Conservation (phyloP, 345 rosid genomes). For the Passiflora organensis region DNA sequence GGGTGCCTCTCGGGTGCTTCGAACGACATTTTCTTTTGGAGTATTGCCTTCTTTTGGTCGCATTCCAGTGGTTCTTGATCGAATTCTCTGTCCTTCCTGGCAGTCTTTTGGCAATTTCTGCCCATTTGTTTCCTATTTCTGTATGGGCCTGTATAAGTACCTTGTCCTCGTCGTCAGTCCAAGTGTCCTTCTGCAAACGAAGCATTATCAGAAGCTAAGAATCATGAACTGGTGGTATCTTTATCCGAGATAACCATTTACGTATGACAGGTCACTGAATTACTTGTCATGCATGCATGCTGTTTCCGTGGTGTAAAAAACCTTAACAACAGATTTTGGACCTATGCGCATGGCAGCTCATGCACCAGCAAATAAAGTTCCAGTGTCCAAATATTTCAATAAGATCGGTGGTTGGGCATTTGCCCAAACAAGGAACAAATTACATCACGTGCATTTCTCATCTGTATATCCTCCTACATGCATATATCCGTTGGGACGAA, state of each 20-base stretch:
- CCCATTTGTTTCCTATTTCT: constrained; percentile 98
- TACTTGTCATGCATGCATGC: constrained; percentile 10
- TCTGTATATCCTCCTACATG: no score
- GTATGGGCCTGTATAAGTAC: constrained; percentile 64
- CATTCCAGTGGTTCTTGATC: constrained; percentile 99
- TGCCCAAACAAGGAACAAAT: constrained; percentile 6
- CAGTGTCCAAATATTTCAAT: no score
- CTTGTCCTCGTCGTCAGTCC: constrained; percentile 92
- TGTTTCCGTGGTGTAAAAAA: not conserved
- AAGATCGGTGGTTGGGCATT: not conserved
- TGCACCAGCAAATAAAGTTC: not conserved
- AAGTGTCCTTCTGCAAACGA: constrained; percentile 58
- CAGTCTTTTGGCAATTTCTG: constrained; percentile 84
- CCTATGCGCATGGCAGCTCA: not conserved
- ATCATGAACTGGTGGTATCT: not conserved
- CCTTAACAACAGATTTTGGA: constrained; percentile 14
- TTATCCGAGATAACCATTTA: not conserved
- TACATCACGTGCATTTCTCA: not conserved
- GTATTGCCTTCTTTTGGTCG: constrained; percentile 84
- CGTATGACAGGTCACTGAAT: not conserved
- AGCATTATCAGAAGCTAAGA: not conserved
- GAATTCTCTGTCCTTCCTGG: constrained; percentile 98
- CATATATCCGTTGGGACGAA: no score
- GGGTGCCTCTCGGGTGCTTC: constrained; percentile 62
- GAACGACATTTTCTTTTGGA: constrained; percentile 80